Conservation (phyloP, 1,139 yeast species). For the Candida anutae region DNA sequence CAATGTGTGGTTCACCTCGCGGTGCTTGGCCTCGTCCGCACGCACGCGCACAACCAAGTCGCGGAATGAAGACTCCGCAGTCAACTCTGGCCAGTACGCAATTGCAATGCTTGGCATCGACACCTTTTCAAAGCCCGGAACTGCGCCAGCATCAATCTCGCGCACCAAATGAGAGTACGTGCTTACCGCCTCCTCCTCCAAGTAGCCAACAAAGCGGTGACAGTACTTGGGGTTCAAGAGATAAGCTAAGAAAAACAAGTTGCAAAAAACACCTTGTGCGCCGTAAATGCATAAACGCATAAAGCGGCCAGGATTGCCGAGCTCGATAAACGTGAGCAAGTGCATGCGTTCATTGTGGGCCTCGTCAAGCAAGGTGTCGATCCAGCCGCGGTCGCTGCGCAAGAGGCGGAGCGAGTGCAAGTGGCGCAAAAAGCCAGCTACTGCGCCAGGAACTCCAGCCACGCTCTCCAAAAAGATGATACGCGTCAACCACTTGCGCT, state of each 20-base stretch:
- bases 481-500: conserved; percentile 61
- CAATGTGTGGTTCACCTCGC: conserved; percentile 71
- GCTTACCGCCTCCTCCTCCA: conserved; percentile 72
- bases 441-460: conserved; percentile 79
- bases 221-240: conserved; percentile 56
- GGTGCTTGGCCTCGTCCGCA: conserved; percentile 66
- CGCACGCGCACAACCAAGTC: conserved; percentile 53
- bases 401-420: conserved; percentile 53
- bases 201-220: conserved; percentile 71
- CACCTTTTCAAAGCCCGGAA: conserved; percentile 40
- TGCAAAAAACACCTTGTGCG: conserved; percentile 70
- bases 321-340: conserved; percentile 57
- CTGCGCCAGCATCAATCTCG: conserved; percentile 44
- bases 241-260: conserved; percentile 56
- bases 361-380: conserved; percentile 66
- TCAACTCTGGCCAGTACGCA: conserved; percentile 53
- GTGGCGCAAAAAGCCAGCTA: conserved; percentile 64
- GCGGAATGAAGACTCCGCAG: conserved; percentile 43
- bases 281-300: conserved; percentile 49
- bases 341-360: conserved; percentile 81
- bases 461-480: conserved; percentile 61
- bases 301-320: conserved; percentile 58
- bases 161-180: conserved; percentile 59
- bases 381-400: conserved; percentile 68
- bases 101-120: conserved; percentile 52